phyloP scores from a whole-genome alignment of 83 land plant genomes.

The Isoetes engelmannii region DNA sequence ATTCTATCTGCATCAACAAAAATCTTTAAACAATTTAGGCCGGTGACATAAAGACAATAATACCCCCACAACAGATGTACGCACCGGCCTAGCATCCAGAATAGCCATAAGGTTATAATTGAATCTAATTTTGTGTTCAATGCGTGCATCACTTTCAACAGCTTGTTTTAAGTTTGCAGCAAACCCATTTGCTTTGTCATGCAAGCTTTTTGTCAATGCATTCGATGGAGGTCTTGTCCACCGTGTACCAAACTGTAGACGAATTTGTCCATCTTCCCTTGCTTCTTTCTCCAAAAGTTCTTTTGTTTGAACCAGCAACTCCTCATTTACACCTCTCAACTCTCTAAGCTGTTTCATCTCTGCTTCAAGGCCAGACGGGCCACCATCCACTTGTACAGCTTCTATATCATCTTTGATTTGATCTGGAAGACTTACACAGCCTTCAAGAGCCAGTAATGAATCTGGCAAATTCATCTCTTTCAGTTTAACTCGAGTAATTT shows the following conservation, averaged over 20 bases:
- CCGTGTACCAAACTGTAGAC: slow-evolving; percentile 85
- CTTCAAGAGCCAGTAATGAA: slow-evolving; percentile 83
- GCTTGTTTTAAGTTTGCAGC: slow-evolving; percentile 78
- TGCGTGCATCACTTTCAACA: slow-evolving; percentile 61
- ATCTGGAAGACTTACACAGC: slow-evolving; percentile 54
- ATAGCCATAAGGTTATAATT: slow-evolving; percentile 65
- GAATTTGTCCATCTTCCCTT: slow-evolving; percentile 79
- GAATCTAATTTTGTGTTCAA: slow-evolving; percentile 81
- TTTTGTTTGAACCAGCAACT: slow-evolving; percentile 79
- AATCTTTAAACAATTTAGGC: too few relatives aligned
- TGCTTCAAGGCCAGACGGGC: slow-evolving; percentile 78
- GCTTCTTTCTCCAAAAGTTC: slow-evolving; percentile 88
- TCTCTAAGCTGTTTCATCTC: slow-evolving; percentile 88
- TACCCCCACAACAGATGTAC: too few relatives aligned
- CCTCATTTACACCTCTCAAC: slow-evolving; percentile 89
- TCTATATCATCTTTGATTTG: slow-evolving; percentile 88
- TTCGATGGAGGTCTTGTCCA: slow-evolving; percentile 98
- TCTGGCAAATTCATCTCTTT: slow-evolving; percentile 97
- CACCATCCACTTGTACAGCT: slow-evolving; percentile 84
- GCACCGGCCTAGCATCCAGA: slow-evolving; percentile 84
- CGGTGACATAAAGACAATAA: too few relatives aligned
- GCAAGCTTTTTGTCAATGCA: slow-evolving; percentile 80
- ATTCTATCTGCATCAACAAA: slow-evolving; percentile 61
- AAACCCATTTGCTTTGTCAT: slow-evolving; percentile 82
- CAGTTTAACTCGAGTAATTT: slow-evolving; percentile 74